Percentiles rank a stretch among this genome's conserved stretches.
phyloP scores from a whole-genome alignment of 2,329 filamentous ascomycete species.

The Cladosporium velox region DNA sequence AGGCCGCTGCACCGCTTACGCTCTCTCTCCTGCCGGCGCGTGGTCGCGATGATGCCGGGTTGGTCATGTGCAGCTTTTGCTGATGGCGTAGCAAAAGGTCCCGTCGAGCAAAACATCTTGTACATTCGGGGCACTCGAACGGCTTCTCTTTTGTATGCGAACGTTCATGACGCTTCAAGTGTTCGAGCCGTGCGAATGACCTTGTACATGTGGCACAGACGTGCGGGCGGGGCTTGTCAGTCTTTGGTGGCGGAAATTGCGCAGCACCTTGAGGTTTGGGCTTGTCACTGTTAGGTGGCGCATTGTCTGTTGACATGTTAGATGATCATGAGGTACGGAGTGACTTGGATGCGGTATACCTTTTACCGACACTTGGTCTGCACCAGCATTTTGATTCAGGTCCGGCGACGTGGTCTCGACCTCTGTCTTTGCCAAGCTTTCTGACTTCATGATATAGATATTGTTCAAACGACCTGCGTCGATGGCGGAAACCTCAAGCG shows the following conservation, averaged over 20 bases:
- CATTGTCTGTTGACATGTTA: slow-evolving; percentile 14
- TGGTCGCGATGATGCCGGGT: slow-evolving; percentile 81
- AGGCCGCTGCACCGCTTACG: slow-evolving; percentile 68
- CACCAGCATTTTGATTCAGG: slow-evolving; percentile 21
- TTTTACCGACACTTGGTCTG: slow-evolving; percentile 23
- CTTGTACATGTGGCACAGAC: slow-evolving; percentile 88
- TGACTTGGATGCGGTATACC: slow-evolving; percentile 22
- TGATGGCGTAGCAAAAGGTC: slow-evolving; percentile 92
- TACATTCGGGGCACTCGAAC: slow-evolving; percentile 94
- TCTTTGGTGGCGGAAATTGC: slow-evolving; percentile 80
- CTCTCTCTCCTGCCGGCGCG: slow-evolving; percentile 85
- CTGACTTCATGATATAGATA: slow-evolving; percentile 33
- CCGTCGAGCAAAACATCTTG: slow-evolving; percentile 89
- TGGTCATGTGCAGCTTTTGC: slow-evolving; percentile 96
- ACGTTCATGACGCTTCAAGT: slow-evolving; percentile 94
- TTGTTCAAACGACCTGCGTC: slow-evolving; percentile 7
- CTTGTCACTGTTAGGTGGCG: slow-evolving; percentile 25
- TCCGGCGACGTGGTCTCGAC: slow-evolving; percentile 31
- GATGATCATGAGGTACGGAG: not conserved
- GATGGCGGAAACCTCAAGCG: not conserved
- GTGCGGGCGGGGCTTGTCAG: slow-evolving; percentile 94
- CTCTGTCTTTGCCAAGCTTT: slow-evolving; percentile 29
- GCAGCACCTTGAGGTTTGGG: slow-evolving; percentile 6
- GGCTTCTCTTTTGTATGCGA: slow-evolving; percentile 99
- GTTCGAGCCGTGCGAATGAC: slow-evolving; percentile 91